Evolutionary conservation across 2,329 filamentous ascomycete species (phyloP), one percentile per base, ranked within the genome.

Genomic region (Hortaea sp.): DNA sequence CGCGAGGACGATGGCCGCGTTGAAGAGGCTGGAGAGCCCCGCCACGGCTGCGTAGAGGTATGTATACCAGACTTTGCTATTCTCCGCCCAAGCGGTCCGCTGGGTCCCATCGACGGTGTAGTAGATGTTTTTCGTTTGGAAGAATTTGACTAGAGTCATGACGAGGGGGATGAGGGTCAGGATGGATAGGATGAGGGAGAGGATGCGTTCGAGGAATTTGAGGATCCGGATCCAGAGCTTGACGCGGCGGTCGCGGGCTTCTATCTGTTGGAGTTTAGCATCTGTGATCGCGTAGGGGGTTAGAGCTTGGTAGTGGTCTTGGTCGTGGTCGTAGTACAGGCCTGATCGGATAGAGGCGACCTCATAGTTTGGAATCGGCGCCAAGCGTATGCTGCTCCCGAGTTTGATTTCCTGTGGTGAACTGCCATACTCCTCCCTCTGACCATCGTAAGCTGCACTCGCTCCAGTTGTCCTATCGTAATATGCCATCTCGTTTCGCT

Each of bases 41-140:
- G 66, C 59, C 12, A 67, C 53, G 44, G 39, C 49, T 46, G 66
- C 62, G 55, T 69, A 69, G 55, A 66, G 62, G 51, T 60, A 68
- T 3, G 65, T 69, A 4, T 67, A 67, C 65, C 66, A 68, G 4
- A 54, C 50, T 37, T 63, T 64, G 29, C 64, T 56, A 44, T 64
- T 52, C 6, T 59, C 53, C 2, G 63, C 59, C 67, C 67, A 70
- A 1, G 67, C 62, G 11, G 62, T 69, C 41, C 67, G 65, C 12
- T 44, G 7, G 27, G 42, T 41, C 29, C 57, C 57, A 28, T 54
- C 41, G 6, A 57, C 48, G 10, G 47, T 51, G 43, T 48, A 53
- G 5, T 57, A 61, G 12, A 53, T 51, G 48, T 63, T 43, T 39
- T 56, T 50, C 3, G 67, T 70, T 6, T 49, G 49, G 13, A 67